These are phyloP conservation scores for Leersia perrieri DNA, from an alignment of 176 grass and related monocot species.

Conservation along the genomic window DNA sequence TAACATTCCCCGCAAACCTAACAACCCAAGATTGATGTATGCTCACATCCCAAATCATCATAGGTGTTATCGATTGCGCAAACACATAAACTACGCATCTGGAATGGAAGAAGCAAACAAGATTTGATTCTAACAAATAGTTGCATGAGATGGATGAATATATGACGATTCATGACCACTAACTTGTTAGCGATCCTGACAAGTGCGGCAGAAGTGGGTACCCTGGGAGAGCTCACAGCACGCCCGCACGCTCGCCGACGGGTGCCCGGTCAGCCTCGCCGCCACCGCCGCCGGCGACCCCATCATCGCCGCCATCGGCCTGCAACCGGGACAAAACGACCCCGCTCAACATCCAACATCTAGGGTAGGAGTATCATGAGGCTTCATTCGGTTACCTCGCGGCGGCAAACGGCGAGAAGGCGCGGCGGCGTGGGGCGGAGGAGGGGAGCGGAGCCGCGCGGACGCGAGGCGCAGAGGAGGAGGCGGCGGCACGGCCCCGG, in stretches of 20 bases:
- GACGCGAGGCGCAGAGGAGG: constrained; percentile 14
- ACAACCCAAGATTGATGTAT: neutral
- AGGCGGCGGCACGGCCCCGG: constrained; percentile 22
- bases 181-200: constrained; percentile 96
- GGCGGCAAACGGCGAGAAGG: constrained; percentile 32
- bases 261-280: constrained; percentile 63
- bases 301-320: constrained; percentile 59
- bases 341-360: neutral
- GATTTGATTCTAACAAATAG: neutral
- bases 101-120: neutral
- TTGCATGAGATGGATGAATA: neutral
- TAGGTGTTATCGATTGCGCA: neutral
- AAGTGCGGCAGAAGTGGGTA: constrained; percentile 93
- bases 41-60: neutral
- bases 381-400: constrained; percentile 45
- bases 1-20: neutral
- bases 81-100: neutral
- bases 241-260: constrained; percentile 58
- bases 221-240: constrained; percentile 96
- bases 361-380: neutral
- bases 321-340: constrained; percentile 22
- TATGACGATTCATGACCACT: constrained; percentile 44
- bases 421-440: constrained; percentile 13
- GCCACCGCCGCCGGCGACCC: constrained; percentile 38
- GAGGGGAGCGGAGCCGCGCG: constrained; percentile 13